Evolutionary conservation across 495 filamentous ascomycete genomes (phyloP).

Genomic region (Thermothielavioides terrestris): DNA sequence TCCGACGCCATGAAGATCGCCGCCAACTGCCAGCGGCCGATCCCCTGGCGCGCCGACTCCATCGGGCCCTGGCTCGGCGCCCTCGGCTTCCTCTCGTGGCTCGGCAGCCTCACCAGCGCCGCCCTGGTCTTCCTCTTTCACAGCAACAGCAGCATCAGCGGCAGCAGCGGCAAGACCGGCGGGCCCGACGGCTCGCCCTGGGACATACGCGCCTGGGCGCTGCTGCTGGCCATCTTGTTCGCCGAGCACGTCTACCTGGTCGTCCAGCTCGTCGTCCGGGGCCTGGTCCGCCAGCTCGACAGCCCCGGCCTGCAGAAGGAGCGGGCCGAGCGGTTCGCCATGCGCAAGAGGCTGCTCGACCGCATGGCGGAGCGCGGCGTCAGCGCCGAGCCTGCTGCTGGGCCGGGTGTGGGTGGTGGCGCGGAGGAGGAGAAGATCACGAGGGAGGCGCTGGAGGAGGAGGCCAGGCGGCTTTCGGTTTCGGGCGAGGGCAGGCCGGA

Average conservation of each 20-base stretch:
- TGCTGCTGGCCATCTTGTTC: constrained; percentile 77
- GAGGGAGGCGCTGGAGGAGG: constrained; percentile 48
- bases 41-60: constrained; percentile 77
- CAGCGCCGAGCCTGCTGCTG: constrained; percentile 28
- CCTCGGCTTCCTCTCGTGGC: constrained; percentile 81
- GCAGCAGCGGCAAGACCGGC: too few relatives aligned
- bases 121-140: constrained; percentile 85
- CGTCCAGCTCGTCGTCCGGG: constrained; percentile 58
- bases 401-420: constrained; percentile 49
- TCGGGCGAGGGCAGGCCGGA: constrained; percentile 42
- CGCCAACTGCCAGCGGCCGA: constrained; percentile 77
- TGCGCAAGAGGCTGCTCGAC: constrained; percentile 55
- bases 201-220: constrained; percentile 67
- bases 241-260: constrained; percentile 80
- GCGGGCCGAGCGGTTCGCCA: constrained; percentile 67
- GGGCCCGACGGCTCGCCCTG: constrained; percentile 46
- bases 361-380: constrained; percentile 38
- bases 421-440: constrained; percentile 47
- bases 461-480: constrained; percentile 51
- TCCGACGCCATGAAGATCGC: constrained; percentile 94
- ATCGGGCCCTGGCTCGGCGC: constrained; percentile 93
- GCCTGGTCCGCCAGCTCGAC: constrained; percentile 70
- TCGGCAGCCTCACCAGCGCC: constrained; percentile 76
- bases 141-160: constrained; percentile 50
- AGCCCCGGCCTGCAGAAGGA: constrained; percentile 66